Base-by-base conservation (phyloP, 352 stramenopile species). In the Phytophthora vignae region DNA sequence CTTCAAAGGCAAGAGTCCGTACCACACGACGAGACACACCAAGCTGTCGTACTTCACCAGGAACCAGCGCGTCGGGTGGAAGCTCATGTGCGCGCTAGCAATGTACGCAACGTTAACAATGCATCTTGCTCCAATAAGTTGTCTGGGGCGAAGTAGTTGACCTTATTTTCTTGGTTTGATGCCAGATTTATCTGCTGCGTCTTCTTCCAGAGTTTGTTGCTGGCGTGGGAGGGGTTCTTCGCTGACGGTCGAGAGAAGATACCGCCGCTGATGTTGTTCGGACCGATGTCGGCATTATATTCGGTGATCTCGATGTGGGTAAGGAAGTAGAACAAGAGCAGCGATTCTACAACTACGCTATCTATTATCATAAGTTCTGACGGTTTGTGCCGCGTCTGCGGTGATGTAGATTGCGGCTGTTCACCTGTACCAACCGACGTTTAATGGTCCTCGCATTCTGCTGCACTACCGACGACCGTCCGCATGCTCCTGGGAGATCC, bases 1-100 rank as follows among this genome's bases (percentile, higher is more conserved):
- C 73, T 88, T 91, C 61, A 76, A 88, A 64, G 75, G 82, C 54
- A 91, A 90, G 65, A 88, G 77, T 62, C 79, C 78, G 65, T 84
- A 88, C 59, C 83, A 91, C 64, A 77, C 74, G 31, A 77, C 76
- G 3, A 73, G 82, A 68, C 69, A 75, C 46, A 88, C 81, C 19
- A 70, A 60, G 49, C 68, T 86, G 19, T 81, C 76, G 21, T 67
- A 81, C 57, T 88, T 91, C 49, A 78, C 69, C 7, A 76, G 77
- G 33, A 84, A 82, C 29, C 77, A 90, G 61, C 76, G 82, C 59
- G 84, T 91, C 60, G 72, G 76, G 19, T 91, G 83, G 83, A 91
- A 91, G 60, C 81, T 90, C 48, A 66, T 81, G 58, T 83, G 81
- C 53, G 83, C 81, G 10, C 69, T 84, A 10, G 60, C 77, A 40